Evolutionary conservation across 2,329 filamentous ascomycete species (phyloP).

Genomic region (Thielaviopsis ethacetica): DNA sequence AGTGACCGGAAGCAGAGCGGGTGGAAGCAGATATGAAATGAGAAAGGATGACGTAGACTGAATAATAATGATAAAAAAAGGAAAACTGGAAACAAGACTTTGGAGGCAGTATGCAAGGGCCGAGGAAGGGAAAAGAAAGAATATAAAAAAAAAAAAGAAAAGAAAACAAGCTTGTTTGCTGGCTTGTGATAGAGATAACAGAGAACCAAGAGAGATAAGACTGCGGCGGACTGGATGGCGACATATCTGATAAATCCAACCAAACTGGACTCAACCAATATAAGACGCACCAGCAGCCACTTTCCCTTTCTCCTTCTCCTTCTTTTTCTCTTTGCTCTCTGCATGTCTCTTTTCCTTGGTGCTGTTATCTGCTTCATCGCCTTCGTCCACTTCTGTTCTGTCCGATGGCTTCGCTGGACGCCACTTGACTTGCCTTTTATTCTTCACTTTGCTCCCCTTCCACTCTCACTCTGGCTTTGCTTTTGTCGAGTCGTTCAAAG

Average conservation of each 20-base stretch:
- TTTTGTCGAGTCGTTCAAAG: too few relatives aligned
- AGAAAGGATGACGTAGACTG: too few relatives aligned
- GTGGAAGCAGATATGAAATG: too few relatives aligned
- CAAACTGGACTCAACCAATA: not conserved
- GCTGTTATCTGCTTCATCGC: not conserved
- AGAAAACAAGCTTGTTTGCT: not conserved
- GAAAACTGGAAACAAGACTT: too few relatives aligned
- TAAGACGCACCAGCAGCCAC: not conserved
- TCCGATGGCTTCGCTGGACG: not conserved
- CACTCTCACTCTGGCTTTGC: not conserved
- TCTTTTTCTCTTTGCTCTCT: not conserved
- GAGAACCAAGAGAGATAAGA: not conserved
- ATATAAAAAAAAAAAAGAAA: not conserved
- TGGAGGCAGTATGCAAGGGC: too few relatives aligned
- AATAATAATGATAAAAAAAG: too few relatives aligned
- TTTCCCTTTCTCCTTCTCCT: not conserved
- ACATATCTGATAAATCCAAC: not conserved
- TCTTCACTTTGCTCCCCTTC: not conserved
- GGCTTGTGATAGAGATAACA: not conserved
- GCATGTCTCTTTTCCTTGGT: not conserved
- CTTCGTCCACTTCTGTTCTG: not conserved
- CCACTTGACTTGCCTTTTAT: too few relatives aligned
- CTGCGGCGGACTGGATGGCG: not conserved
- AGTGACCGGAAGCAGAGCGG: too few relatives aligned
- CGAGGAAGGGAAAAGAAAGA: not conserved